Evolutionary conservation across 371 early-diverging fungal genomes (phyloP), one percentile per base, ranked within the genome.

Genomic region (Mucor piriformis): DNA sequence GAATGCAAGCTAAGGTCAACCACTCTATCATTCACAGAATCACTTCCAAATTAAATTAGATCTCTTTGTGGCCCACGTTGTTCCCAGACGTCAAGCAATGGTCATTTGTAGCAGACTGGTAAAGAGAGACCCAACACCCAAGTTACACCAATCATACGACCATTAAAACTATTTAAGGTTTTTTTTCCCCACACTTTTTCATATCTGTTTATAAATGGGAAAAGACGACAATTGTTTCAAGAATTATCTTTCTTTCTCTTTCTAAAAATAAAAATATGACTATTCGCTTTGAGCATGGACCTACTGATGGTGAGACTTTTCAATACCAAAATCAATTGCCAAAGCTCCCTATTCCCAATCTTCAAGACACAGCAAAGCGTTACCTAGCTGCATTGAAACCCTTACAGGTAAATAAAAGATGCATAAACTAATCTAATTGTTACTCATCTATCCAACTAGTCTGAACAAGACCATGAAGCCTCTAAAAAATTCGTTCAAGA

Each of bases 261-360:
- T 50, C n/a, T 12, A 21, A 27, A n/a, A n/a, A n/a, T n/a, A n/a
- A 50, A 16, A 59, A 48, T 27, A 65, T 67, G 54, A 54, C 67
- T 20, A 44, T 58, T 25, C 54, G 46, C 21, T 57, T 60, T 25
- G 33, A 35, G 6, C 32, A 44, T 25, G 69, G 61, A 23, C 51
- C 58, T 12, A 58, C 50, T 24, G 69, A 54, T 40, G 73, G 73
- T 12, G 62, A 71, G 38, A 72, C 84, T 3, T 73, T 81, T 58
- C 74, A 79, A 61, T 79, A 80, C 57, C 88, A 88, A 62, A 68
- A 70, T 8, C 74, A 81, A 49, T 83, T 95, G 20, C 88, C 89
- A 18, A 86, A 85, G 43, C 80, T 96, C 18, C 96, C 96, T 25
- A 89, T 97, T 38, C 97, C 98, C 0, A 79, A 88, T 18, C 84